Evolutionary conservation across 2,329 filamentous ascomycete species (phyloP).

Genomic region (Phialemoniopsis sp.): DNA sequence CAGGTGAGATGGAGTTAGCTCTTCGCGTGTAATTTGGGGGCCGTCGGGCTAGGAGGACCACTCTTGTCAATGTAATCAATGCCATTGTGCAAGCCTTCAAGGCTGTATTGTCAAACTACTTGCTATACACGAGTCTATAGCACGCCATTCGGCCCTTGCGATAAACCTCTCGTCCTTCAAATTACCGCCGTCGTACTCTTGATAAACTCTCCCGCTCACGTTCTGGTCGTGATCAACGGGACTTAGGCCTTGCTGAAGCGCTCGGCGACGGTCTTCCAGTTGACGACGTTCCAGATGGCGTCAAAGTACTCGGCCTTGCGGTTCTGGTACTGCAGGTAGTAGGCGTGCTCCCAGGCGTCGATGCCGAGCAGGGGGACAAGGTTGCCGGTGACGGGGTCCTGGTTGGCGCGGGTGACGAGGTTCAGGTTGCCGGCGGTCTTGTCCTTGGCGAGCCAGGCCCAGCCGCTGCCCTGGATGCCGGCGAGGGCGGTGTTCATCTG

Average conservation of each 20-base stretch:
- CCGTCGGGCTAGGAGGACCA: too few species aligned
- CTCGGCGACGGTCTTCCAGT: conserved; percentile 88
- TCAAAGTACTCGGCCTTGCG: conserved; percentile 94
- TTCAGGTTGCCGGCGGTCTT: conserved; percentile 56
- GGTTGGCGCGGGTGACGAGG: conserved; percentile 74
- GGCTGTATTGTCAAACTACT: too few species aligned
- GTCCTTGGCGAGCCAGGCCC: conserved; percentile 84
- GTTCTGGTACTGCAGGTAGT: conserved; percentile 96
- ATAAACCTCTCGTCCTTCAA: too few species aligned
- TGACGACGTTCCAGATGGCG: conserved; percentile 91
- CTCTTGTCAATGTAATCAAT: too few species aligned
- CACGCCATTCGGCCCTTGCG: too few species aligned
- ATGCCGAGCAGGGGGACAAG: conserved; percentile 81
- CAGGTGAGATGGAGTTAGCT: too few species aligned
- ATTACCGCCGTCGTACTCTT: too few species aligned
- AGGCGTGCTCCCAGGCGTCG: conserved; percentile 95
- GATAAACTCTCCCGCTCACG: background rate
- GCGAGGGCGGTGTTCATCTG: conserved; percentile 66
- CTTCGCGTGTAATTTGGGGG: too few species aligned
- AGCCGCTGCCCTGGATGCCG: conserved; percentile 80
- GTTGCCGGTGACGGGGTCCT: conserved; percentile 83
- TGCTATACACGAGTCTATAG: too few species aligned
- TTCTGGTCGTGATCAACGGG: too few species aligned
- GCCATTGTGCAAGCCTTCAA: too few species aligned
- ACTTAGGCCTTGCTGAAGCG: conserved; percentile 57